Percentiles rank a stretch among this genome's conserved stretches.
Conservation (phyloP, 805 yeast genomes). For the Metschnikowia rubicola region DNA sequence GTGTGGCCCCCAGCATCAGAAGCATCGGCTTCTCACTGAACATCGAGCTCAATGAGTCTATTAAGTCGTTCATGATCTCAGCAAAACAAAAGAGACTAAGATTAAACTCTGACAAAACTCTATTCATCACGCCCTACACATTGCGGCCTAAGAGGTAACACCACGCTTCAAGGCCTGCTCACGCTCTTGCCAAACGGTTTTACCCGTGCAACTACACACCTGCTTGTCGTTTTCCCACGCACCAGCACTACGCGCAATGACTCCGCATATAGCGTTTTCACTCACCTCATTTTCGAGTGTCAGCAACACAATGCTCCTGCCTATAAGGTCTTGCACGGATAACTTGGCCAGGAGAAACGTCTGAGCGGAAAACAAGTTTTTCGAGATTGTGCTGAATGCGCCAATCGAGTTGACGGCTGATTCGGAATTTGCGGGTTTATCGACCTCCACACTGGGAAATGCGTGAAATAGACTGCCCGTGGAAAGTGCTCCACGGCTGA, state of each 20-base stretch:
- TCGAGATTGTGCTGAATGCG: conserved; percentile 20
- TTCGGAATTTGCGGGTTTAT: conserved; percentile 20
- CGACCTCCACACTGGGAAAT: conserved; percentile 41
- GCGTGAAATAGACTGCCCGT: conserved; percentile 53
- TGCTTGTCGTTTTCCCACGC: conserved; percentile 93
- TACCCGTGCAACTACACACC: conserved; percentile 93
- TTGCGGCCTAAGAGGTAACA: conserved; percentile 24
- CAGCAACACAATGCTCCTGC: conserved; percentile 59
- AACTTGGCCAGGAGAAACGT: conserved; percentile 41
- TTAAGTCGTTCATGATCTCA: neutral
- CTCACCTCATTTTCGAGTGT: conserved; percentile 35
- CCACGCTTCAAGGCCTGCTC: conserved; percentile 68
- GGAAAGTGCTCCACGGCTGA: conserved; percentile 66
- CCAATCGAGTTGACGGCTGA: conserved; percentile 36
- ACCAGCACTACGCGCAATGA: conserved; percentile 94
- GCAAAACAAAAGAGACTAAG: too few species aligned
- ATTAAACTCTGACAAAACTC: too few species aligned
- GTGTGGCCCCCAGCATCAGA: too few species aligned
- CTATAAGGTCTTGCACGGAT: conserved; percentile 60
- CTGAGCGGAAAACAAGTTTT: conserved; percentile 31
- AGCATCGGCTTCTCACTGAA: too few species aligned
- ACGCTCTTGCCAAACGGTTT: conserved; percentile 94
- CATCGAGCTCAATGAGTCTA: too few species aligned
- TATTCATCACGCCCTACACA: too few species aligned
- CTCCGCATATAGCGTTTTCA: conserved; percentile 63